These are phyloP conservation scores for Silene conica DNA, from an alignment of 148 eudicot genomes.

Conservation along the genomic window DNA sequence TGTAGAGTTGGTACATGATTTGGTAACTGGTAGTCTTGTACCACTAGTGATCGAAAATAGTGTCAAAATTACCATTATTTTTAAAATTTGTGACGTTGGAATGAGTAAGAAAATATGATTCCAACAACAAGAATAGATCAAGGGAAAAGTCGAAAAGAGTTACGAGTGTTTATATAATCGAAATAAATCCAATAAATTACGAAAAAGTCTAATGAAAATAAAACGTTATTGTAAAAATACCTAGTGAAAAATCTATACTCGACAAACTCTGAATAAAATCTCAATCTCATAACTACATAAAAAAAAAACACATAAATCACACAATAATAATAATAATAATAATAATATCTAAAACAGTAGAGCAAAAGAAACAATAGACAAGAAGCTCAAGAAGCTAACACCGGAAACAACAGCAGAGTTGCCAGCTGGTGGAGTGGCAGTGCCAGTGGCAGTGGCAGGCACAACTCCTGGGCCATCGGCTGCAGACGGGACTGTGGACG, in stretches of 20 bases:
- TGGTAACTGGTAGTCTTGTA: too few species aligned
- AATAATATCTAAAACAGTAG: constrained; percentile 15
- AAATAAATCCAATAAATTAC: background rate
- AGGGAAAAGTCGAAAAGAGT: too few species aligned
- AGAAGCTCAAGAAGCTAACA: constrained; percentile 24
- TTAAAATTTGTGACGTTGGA: too few species aligned
- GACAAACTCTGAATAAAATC: background rate
- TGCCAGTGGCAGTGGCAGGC: background rate
- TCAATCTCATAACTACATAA: constrained; percentile 3
- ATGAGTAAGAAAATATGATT: too few species aligned
- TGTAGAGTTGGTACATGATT: too few species aligned
- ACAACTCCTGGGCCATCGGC: background rate
- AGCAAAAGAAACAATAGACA: constrained; percentile 21
- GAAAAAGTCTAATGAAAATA: background rate
- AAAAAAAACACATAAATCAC: constrained; percentile 1
- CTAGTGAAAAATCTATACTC: constrained; percentile 17
- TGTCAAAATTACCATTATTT: too few species aligned
- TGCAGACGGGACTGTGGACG: background rate
- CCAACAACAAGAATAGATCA: too few species aligned
- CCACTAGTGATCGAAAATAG: too few species aligned
- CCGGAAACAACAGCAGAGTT: constrained; percentile 19
- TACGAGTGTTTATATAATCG: background rate
- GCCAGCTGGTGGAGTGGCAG: constrained; percentile 9
- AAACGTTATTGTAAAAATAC: constrained; percentile 18
- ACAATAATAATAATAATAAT: background rate